Base-by-base conservation (phyloP, 768 basidiomycete genomes). In the Rossbeevera mucosa region DNA sequence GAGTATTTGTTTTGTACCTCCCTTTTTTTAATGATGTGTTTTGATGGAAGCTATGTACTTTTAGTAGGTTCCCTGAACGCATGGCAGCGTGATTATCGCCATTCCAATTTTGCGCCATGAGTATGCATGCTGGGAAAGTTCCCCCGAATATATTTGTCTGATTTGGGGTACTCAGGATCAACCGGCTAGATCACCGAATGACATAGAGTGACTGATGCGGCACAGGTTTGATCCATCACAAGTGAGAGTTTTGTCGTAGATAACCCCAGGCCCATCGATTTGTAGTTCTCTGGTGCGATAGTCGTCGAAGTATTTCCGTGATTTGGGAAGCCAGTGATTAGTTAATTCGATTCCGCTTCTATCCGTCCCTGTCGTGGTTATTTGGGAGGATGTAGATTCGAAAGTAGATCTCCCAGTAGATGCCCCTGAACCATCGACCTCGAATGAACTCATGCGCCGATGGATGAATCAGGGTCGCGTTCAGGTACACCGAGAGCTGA, bases 391-490 rank as follows among this genome's bases (percentile, higher is more conserved):
- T 2, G 18, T 21, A 59, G 64, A 64, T 64, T 59, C 33, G 28
- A 46, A 13, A 49, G 25, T 24, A 55, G 64, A 65, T 65, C 64
- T 57, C 44, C 22, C 5, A 28, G 47, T 29, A 20, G 41, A 47
- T 44, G 31, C 29, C 59, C 63, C 64, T 64, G 63, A 56, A 44
- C 33, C 58, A 53, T 54, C 60, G 48, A 56, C 21, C 24, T 43
- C 13, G 53, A 62, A 63, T 63, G 62, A 63, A 65, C 41, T 44
- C 58, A 56, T 51, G 44, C 50, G 47, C 7, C 9, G 16, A 25
- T 43, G 47, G 54, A 61, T 66, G 56, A 61, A 55, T 59, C 64
- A 64, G 64, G 64, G 64, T 59, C 64, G 48, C 21, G 18, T 18
- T 55, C 64, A 56, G 62, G 59, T 57, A 61, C 62, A 25, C 22